A percentile compares a stretch with the other conserved stretches of the same genome.
These are phyloP conservation scores for Suhomyces emberorum DNA, from an alignment of 805 yeast species.

Conservation along the genomic window DNA sequence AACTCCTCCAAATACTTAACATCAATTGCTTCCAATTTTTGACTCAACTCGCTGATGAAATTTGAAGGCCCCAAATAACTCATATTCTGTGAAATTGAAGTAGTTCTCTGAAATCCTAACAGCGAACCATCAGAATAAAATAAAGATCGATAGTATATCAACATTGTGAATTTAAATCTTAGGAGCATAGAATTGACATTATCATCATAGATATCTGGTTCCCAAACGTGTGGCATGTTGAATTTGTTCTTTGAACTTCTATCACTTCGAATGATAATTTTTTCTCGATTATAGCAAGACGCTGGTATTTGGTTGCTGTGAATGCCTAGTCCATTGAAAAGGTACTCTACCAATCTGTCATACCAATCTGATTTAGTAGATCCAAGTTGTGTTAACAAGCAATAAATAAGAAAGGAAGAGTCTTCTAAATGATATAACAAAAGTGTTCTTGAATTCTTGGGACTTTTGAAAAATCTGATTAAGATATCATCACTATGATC, in stretches of 20 bases:
- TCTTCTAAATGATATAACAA: constrained; percentile 8
- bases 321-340: constrained; percentile 26
- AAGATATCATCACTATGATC: constrained; percentile 1
- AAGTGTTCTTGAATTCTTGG: constrained; percentile 2
- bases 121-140: constrained; percentile 11
- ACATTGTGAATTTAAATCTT: constrained; percentile 19
- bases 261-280: constrained; percentile 20
- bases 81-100: constrained; percentile 4
- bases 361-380: constrained; percentile 21
- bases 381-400: constrained; percentile 22
- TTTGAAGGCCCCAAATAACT: constrained; percentile 6
- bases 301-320: constrained; percentile 14
- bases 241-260: constrained; percentile 9
- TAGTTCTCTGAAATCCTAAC: constrained; percentile 1
- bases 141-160: constrained; percentile 18
- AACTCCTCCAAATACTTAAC: constrained; percentile 13
- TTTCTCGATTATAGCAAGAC: constrained; percentile 27
- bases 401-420: constrained; percentile 6
- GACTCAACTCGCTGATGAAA: constrained; percentile 11
- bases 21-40: constrained; percentile 10
- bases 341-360: constrained; percentile 27
- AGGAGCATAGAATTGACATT: constrained; percentile 26
- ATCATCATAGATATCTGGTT: constrained; percentile 16
- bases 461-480: constrained; percentile 2
- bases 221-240: constrained; percentile 5